A percentile compares a stretch with the other conserved stretches of the same genome.
These are phyloP conservation scores for Kitagawia praeruptora DNA, from an alignment of 129 eudicot genomes.

Conservation along the genomic window DNA sequence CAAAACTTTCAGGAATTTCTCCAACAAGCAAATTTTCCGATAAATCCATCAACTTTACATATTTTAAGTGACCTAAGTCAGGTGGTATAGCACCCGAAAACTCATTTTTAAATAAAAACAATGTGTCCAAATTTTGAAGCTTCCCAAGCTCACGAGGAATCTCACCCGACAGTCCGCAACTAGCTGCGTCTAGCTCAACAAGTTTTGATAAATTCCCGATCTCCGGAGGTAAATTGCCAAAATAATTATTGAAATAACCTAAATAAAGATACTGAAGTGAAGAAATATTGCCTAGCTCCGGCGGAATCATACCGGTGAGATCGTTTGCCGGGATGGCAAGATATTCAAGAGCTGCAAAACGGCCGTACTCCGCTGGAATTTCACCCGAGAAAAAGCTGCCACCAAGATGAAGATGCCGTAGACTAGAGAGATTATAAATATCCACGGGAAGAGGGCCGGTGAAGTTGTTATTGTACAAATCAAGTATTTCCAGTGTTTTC, in stretches of 20 bases:
- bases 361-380: slow-evolving; percentile 65
- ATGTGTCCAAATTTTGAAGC: slow-evolving; percentile 42
- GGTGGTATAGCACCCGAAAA: slow-evolving; percentile 36
- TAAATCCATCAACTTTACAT: slow-evolving; percentile 55
- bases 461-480: slow-evolving; percentile 65
- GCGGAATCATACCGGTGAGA: slow-evolving; percentile 63
- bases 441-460: slow-evolving; percentile 50
- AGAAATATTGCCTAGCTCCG: slow-evolving; percentile 64
- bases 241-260: slow-evolving; percentile 58
- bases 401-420: slow-evolving; percentile 70
- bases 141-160: slow-evolving; percentile 32
- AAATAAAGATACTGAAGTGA: slow-evolving; percentile 47
- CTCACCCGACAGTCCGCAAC: slow-evolving; percentile 57
- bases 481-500: slow-evolving; percentile 43
- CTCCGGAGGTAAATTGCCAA: slow-evolving; percentile 68
- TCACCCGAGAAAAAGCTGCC: slow-evolving; percentile 67
- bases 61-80: slow-evolving; percentile 38
- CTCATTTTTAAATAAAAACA: slow-evolving; percentile 38
- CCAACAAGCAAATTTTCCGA: slow-evolving; percentile 56
- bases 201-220: slow-evolving; percentile 55
- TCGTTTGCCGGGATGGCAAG: slow-evolving; percentile 79
- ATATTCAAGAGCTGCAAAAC: slow-evolving; percentile 43
- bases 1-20: slow-evolving; percentile 34
- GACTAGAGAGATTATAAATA: slow-evolving; percentile 31
- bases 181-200: slow-evolving; percentile 60